Evolutionary conservation across 2,329 filamentous ascomycete genomes (phyloP).

Genomic region (Botrytis fabae): DNA sequence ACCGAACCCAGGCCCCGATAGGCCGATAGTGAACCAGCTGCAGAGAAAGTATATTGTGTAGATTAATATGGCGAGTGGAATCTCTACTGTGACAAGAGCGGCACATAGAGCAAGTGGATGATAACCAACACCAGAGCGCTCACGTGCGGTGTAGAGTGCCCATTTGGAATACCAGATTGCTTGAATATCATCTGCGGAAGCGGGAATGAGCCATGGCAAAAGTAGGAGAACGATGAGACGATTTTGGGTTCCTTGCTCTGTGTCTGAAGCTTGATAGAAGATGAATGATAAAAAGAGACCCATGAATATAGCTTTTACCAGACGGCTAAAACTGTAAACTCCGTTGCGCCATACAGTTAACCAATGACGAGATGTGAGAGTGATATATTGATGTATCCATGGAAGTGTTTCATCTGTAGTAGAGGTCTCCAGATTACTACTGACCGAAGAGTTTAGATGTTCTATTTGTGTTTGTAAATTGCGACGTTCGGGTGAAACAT

Average conservation of each 20-base stretch:
- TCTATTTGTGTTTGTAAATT: neutral
- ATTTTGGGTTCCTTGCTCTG: neutral
- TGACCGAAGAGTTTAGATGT: neutral
- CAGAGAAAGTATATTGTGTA: conserved; percentile 6
- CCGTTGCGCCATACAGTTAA: neutral
- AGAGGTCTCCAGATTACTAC: neutral
- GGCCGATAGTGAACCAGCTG: neutral
- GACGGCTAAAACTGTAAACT: neutral
- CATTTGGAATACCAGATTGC: conserved; percentile 2
- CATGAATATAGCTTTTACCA: neutral
- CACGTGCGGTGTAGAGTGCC: neutral
- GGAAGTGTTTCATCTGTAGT: neutral
- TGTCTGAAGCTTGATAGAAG: neutral
- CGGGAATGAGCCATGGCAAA: neutral
- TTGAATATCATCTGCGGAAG: neutral
- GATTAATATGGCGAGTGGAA: neutral
- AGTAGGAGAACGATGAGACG: neutral
- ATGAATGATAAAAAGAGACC: neutral
- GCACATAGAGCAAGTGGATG: neutral
- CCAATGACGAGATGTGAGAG: neutral
- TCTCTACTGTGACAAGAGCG: neutral
- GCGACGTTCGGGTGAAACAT: neutral
- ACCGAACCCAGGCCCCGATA: neutral
- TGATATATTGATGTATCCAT: neutral
- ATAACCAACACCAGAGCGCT: neutral